These are phyloP conservation scores for Chytriomyces sp. DNA, from an alignment of 192 early-diverging fungal species.

Conservation along the genomic window DNA sequence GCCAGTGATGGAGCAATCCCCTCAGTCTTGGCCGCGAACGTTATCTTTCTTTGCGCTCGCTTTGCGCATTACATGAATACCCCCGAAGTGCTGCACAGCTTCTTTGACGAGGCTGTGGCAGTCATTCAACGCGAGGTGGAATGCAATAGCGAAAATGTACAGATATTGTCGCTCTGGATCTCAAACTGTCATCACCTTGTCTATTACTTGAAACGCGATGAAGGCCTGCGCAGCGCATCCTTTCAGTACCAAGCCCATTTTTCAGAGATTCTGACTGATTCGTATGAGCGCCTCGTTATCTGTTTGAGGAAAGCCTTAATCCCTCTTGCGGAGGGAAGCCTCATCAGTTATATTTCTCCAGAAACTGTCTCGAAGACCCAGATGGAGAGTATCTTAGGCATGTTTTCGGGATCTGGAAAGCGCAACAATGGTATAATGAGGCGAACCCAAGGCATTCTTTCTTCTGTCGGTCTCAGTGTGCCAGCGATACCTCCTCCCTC, in stretches of 20 bases:
- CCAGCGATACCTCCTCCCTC: not conserved
- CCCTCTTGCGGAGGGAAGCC: constrained; percentile 14
- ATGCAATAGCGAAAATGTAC: constrained; percentile 50
- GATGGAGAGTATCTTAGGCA: constrained; percentile 24
- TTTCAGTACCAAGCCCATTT: constrained; percentile 76
- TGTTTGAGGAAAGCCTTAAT: constrained; percentile 1
- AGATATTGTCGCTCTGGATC: constrained; percentile 79
- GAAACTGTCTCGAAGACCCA: not conserved
- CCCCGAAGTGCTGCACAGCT: constrained; percentile 69
- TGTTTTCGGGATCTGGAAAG: constrained; percentile 9
- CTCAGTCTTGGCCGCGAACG: constrained; percentile 77
- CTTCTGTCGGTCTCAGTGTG: not conserved
- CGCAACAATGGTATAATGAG: constrained; percentile 21
- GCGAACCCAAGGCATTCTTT: constrained; percentile 15
- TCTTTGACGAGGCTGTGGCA: constrained; percentile 60
- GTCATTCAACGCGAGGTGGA: constrained; percentile 6
- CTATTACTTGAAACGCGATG: constrained; percentile 87
- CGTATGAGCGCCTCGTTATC: constrained; percentile 29
- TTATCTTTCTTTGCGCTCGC: constrained; percentile 84
- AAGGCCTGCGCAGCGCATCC: constrained; percentile 68
- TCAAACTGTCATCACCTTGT: constrained; percentile 80
- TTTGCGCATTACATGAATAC: constrained; percentile 83
- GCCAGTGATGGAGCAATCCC: constrained; percentile 44
- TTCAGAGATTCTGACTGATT: constrained; percentile 75
- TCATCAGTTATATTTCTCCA: constrained; percentile 12